Base-by-base conservation (phyloP, 73 alveolate species). In the Paramecium primaurelia region DNA sequence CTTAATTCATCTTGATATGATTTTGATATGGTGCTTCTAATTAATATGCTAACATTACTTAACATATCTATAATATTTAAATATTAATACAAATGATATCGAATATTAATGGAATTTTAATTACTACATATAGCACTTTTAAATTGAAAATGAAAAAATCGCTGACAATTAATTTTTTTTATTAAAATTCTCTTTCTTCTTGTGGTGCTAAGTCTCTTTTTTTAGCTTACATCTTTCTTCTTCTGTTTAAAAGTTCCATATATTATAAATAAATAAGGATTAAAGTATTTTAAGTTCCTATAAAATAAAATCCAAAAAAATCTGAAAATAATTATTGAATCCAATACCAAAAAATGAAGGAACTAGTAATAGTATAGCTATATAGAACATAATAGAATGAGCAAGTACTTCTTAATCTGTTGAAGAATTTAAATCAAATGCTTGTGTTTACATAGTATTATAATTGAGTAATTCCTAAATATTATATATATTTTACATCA, bases 281-380 rank as follows among this genome's bases (percentile, higher is more conserved):
- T 22, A 80, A 26, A 18, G 18, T 28, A 80, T 80, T 80, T 32
- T 40, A 11, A 44, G 91, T 42, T 8, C 58, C 58, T 1, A 22
- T 40, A n/a, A 47, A 80, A 44, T 80, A 80, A 32, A 80, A 32
- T 80, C 77, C 71, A 20, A 80, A 80, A 26, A 80, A 80, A 25
- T 80, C 91, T 42, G 18, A 20, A 26, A 18, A 12, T n/a, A 64
- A 64, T 11, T 64, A 25, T 25, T 28, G 30, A 28, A 6, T 64
- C 20, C 25, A 7, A 18, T 64, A 64, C 84, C 84, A 64, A 64
- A 64, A n/a, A 64, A 64, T 11, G 87, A 73, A 10, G 58, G 44
- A 20, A 49, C 18, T 1, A 80, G 34, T 44, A 80, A 44, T 6
- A 80, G 26, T 10, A 80, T 80, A 8, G 91, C 71, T 2, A 80